Evolutionary conservation across 345 rosid species (phyloP), one percentile per base, ranked within the genome.

Genomic region (Boechera divaricarpa): DNA sequence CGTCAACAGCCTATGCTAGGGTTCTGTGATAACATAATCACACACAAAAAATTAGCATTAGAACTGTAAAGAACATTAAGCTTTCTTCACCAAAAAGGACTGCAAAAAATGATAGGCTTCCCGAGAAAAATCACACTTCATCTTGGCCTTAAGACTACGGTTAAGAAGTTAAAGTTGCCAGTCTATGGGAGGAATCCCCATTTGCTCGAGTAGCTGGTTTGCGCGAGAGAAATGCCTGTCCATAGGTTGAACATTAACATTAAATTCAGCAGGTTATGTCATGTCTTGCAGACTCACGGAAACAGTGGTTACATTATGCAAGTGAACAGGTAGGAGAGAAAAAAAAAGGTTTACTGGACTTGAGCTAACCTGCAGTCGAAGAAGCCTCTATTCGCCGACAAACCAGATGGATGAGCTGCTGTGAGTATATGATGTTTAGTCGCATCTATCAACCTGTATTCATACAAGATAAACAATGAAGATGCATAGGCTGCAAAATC

Each of bases 391-490:
- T 92, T 78, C 66, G 99, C 99, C 47, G 99, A 95, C 84, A 95
- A 88, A 75, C 99, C 99, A 79, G 99, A 95, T 38, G 99, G 99
- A 86, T 95, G 99, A 24, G 99, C 99, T 58, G 99, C 92, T 84
- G 89, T 91, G 77, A 92, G 97, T 71, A 92, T 86, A 73, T 89
- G 90, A 87, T 95, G 99, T 75, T 86, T 95, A 72, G 80, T 84
- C 81, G 78, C 89, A 82, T 92, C 92, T 79, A 95, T 91, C 80
- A 92, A 85, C 86, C 99, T 95, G 88, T 44, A 51, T 32, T 69
- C 49, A 62, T 41, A 61, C 48, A 61, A 32, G 31, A 60, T 13
- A 62, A 42, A 54, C 75, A 53, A 69, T 10, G 38, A 33, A 62
- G 28, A 67, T 75, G 73, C 51, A 26, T 57, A 45, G 7, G 29